Percentiles rank a stretch among this genome's conserved stretches.
Evolutionary conservation across 305 asterid genomes (phyloP).

Genomic region (Ajuga reptans): DNA sequence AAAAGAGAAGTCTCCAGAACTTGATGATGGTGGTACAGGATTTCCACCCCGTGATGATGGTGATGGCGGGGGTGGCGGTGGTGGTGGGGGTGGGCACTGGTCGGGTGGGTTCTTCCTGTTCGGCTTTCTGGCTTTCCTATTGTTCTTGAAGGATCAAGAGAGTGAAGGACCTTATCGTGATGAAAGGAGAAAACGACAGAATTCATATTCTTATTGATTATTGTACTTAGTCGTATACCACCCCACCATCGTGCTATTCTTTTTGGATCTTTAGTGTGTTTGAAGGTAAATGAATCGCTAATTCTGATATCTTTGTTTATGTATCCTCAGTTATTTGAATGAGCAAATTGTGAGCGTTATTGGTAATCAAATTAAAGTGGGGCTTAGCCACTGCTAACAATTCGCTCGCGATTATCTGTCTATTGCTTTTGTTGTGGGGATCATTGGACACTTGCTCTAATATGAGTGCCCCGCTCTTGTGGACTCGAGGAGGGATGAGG

Average conservation of each 20-base stretch:
- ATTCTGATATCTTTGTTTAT: too few relatives aligned
- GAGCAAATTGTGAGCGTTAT: too few relatives aligned
- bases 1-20: constrained; percentile 76
- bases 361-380: too few relatives aligned
- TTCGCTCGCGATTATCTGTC: too few relatives aligned
- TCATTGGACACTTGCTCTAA: too few relatives aligned
- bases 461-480: too few relatives aligned
- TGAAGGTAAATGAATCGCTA: too few relatives aligned
- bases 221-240: neutral
- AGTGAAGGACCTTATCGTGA: constrained; percentile 43
- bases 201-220: neutral
- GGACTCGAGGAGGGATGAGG: too few relatives aligned
- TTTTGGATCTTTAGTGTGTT: neutral
- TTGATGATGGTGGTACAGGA: constrained; percentile 80
- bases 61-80: constrained; percentile 77
- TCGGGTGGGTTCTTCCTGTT: constrained; percentile 80
- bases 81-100: constrained; percentile 76
- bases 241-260: neutral
- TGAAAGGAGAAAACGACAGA: constrained; percentile 25
- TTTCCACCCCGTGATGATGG: constrained; percentile 79
- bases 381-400: too few relatives aligned
- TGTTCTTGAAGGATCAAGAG: constrained; percentile 66
- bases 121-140: constrained; percentile 66
- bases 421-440: too few relatives aligned
- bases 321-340: too few relatives aligned